These are phyloP conservation scores for Metschnikowia colocasiae DNA, from an alignment of 805 yeast genomes.

Conservation along the genomic window DNA sequence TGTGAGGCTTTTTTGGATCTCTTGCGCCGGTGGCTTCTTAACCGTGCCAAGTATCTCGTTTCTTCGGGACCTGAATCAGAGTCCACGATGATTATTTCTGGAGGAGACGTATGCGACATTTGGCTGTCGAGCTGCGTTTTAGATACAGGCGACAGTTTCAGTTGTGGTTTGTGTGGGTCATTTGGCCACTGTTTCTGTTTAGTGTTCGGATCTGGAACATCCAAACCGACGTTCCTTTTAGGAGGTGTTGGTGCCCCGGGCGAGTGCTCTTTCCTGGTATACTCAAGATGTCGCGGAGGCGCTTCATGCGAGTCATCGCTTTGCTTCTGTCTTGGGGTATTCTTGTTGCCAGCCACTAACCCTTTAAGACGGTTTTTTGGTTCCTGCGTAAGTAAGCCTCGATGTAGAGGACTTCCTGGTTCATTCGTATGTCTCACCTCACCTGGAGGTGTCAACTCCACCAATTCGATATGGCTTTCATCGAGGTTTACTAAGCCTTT, in stretches of 20 bases:
- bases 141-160: neutral
- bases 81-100: constrained; percentile 2
- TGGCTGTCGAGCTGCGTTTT: neutral
- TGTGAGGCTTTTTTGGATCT: neutral
- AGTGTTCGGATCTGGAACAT: neutral
- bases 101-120: neutral
- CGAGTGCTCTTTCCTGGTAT: neutral
- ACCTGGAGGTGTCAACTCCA: neutral
- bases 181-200: neutral
- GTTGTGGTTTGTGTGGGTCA: neutral
- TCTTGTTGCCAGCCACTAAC: neutral
- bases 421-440: neutral
- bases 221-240: neutral
- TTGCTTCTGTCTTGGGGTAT: neutral
- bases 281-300: neutral
- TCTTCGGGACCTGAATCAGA: neutral
- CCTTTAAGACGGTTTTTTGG: neutral
- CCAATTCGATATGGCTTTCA: neutral
- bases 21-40: neutral
- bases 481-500: neutral
- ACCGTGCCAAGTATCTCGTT: neutral
- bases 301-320: neutral
- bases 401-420: neutral
- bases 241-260: neutral
- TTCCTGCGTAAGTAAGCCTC: neutral